A percentile compares a stretch with the other conserved stretches of the same genome.
phyloP scores from a whole-genome alignment of 805 yeast species.

The Kazachstania bromeliacearum region DNA sequence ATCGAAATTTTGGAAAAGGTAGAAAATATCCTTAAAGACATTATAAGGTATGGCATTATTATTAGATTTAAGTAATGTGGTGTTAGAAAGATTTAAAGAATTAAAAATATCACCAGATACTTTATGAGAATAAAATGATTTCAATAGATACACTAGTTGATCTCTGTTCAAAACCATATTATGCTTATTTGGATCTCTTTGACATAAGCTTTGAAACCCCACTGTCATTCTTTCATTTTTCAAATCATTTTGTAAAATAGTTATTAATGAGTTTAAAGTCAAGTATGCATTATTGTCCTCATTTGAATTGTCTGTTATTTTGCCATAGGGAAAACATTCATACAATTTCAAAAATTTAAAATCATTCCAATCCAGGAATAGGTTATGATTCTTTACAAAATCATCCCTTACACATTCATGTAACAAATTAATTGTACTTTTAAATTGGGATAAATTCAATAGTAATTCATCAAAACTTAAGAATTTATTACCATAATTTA shows the following conservation, averaged over 20 bases:
- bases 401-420: constrained; percentile 28
- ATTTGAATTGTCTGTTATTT: background rate
- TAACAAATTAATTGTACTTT: constrained; percentile 25
- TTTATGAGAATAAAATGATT: constrained; percentile 31
- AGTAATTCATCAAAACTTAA: constrained; percentile 32
- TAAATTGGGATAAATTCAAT: constrained; percentile 25
- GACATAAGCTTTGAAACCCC: constrained; percentile 26
- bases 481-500: constrained; percentile 31
- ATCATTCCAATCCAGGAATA: constrained; percentile 30
- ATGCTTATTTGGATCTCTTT: constrained; percentile 22
- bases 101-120: constrained; percentile 30
- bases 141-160: constrained; percentile 29
- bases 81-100: constrained; percentile 27
- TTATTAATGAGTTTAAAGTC: constrained; percentile 33
- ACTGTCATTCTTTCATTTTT: constrained; percentile 29
- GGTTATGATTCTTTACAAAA: constrained; percentile 17
- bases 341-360: constrained; percentile 24
- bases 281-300: constrained; percentile 19
- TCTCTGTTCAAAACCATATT: constrained; percentile 29
- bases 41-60: constrained; percentile 30
- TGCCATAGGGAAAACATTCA: constrained; percentile 16
- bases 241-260: constrained; percentile 35
- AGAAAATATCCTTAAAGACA: constrained; percentile 32
- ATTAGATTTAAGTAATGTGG: constrained; percentile 20
- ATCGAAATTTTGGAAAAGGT: constrained; percentile 34